Evolutionary conservation across 768 basidiomycete genomes (phyloP), one percentile per base, ranked within the genome.

Genomic region (Trametes cinnabarina): DNA sequence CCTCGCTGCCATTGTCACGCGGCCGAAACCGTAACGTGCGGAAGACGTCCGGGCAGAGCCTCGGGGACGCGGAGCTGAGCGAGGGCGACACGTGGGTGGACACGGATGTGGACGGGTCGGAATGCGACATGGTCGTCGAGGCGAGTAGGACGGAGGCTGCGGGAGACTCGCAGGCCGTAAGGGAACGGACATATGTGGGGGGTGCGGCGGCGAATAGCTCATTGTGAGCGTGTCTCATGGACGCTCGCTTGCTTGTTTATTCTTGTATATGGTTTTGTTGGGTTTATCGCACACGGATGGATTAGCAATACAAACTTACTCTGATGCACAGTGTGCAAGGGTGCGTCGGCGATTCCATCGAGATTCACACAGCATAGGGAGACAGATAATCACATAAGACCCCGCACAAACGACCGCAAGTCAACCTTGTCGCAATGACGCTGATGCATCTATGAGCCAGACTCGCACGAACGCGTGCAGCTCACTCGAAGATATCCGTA

Each of bases 401-500:
- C 34, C 34, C 34, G n/a, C 14, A 14, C 34, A 34, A 34, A 34
- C 8, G 34, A 34, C 34, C 34, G n/a, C n/a, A n/a, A n/a, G n/a
- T n/a, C n/a, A n/a, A n/a, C n/a, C n/a, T n/a, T n/a, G n/a, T n/a
- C n/a, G n/a, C n/a, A n/a, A n/a, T n/a, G n/a, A n/a, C n/a, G n/a
- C n/a, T n/a, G n/a, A n/a, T n/a, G n/a, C n/a, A n/a, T n/a, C n/a
- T n/a, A n/a, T n/a, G n/a, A n/a, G n/a, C n/a, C n/a, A n/a, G n/a
- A n/a, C n/a, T n/a, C 11, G 30, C 5, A 32, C 30, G 30, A 11
- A 32, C 30, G 30, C 5, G 30, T 5, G 6, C 30, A 5, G 30
- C 14, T 55, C 55, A 79, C 26, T 77, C 76, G 55, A 78, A 80
- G 17, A 79, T 69, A 63, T 79, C 79, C 3, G 76, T 77, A 2